Evolutionary conservation across 176 grass and related monocot genomes (phyloP).

Genomic region (Aegilops longissima): DNA sequence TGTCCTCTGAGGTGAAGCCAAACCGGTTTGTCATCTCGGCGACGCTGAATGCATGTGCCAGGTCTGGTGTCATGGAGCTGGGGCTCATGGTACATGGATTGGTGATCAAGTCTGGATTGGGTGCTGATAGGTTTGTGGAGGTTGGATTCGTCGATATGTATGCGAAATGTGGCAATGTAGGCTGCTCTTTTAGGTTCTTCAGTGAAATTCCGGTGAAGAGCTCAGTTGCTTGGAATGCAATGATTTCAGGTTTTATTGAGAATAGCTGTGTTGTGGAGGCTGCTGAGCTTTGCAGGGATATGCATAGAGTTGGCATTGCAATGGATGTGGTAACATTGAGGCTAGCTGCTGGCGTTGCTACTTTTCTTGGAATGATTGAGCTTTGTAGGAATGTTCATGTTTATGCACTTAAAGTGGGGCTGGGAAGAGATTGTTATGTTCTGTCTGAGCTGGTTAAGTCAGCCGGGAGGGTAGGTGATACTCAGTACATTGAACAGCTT

Average conservation of each 20-base stretch:
- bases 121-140: conserved; percentile 74
- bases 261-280: conserved; percentile 52
- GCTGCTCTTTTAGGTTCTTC: conserved; percentile 59
- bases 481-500: conserved; percentile 66
- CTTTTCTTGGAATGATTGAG: conserved; percentile 59
- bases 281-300: conserved; percentile 53
- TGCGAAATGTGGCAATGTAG: conserved; percentile 76
- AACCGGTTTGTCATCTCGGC: conserved; percentile 79
- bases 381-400: conserved; percentile 73
- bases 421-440: conserved; percentile 70
- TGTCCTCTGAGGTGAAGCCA: conserved; percentile 40
- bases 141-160: conserved; percentile 77
- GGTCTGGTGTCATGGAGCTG: conserved; percentile 54
- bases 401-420: conserved; percentile 70
- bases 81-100: conserved; percentile 77
- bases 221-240: conserved; percentile 79
- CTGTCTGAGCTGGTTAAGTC: conserved; percentile 75
- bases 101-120: conserved; percentile 58
- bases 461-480: conserved; percentile 54
- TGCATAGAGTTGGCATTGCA: conserved; percentile 71
- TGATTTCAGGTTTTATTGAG: conserved; percentile 71
- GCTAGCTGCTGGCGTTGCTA: conserved; percentile 47
- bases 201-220: conserved; percentile 76
- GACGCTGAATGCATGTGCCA: conserved; percentile 56
- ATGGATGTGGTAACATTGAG: conserved; percentile 83